Conservation (phyloP, 2,329 filamentous ascomycete genomes). For the Trichoderma guizhouense region DNA sequence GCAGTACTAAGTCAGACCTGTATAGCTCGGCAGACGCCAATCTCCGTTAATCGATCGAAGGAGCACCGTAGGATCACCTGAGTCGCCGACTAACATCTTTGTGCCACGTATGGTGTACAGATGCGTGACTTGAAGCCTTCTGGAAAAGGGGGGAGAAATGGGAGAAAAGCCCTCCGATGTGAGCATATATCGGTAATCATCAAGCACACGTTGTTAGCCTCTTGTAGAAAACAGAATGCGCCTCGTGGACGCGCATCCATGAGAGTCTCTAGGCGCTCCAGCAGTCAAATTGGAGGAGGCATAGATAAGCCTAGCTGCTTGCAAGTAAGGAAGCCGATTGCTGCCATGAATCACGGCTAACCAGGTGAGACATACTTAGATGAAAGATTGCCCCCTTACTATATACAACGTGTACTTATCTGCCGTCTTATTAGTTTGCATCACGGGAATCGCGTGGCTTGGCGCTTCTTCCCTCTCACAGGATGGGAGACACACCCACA, state of each 20-base stretch:
- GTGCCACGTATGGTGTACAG: not conserved
- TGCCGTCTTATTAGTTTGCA: not conserved
- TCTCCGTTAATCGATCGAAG: slow-evolving; percentile 10
- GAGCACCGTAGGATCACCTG: not conserved
- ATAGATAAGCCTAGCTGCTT: not conserved
- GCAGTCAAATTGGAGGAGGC: not conserved
- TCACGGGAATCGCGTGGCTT: not conserved
- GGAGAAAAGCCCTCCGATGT: not conserved
- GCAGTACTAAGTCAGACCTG: not conserved
- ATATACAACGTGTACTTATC: not conserved
- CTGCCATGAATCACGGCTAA: not conserved
- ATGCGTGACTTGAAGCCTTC: not conserved
- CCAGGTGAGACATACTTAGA: not conserved
- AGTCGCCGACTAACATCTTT: not conserved
- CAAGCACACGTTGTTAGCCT: not conserved
- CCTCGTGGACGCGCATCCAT: not conserved
- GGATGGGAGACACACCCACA: not conserved
- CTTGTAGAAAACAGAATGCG: not conserved
- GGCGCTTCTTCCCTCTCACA: not conserved
- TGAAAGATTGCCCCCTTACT: not conserved
- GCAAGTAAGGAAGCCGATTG: not conserved
- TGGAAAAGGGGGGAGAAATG: not conserved
- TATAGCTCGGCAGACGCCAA: slow-evolving; percentile 9
- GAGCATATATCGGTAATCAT: not conserved
- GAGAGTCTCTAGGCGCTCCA: not conserved